phyloP scores from a whole-genome alignment of 1,139 yeast species.

The Schwanniomyces etchellsii region DNA sequence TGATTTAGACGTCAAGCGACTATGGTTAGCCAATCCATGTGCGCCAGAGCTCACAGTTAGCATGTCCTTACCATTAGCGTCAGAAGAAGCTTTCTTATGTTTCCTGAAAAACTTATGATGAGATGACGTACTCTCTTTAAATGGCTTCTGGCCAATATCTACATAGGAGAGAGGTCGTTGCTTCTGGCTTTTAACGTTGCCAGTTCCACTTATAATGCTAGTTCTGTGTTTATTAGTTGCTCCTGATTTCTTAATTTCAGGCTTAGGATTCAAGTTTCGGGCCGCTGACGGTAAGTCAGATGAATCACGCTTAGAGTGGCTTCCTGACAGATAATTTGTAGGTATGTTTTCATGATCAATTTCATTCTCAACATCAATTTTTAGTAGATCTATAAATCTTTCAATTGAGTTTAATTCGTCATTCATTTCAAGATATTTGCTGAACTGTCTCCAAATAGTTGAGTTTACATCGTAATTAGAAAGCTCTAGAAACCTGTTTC shows the following conservation, averaged over 20 bases:
- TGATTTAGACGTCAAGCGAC: background rate
- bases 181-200: slow-evolving; percentile 8
- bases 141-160: slow-evolving; percentile 20
- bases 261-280: slow-evolving; percentile 17
- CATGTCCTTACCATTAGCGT: background rate
- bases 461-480: slow-evolving; percentile 59
- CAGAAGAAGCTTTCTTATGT: slow-evolving; percentile 22
- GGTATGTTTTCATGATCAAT: slow-evolving; percentile 3
- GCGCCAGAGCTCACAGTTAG: background rate
- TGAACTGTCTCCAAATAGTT: slow-evolving; percentile 44
- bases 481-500: slow-evolving; percentile 60
- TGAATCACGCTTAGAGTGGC: slow-evolving; percentile 16
- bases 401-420: slow-evolving; percentile 46
- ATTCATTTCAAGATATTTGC: slow-evolving; percentile 28
- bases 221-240: background rate
- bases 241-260: slow-evolving; percentile 9
- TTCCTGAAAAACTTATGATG: slow-evolving; percentile 49
- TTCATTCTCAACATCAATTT: slow-evolving; percentile 14
- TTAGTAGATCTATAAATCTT: slow-evolving; percentile 43
- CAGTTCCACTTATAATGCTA: background rate
- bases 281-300: slow-evolving; percentile 10
- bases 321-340: slow-evolving; percentile 7
- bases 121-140: slow-evolving; percentile 11
- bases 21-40: background rate
- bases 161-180: slow-evolving; percentile 53